A percentile compares a stretch with the other conserved stretches of the same genome.
Evolutionary conservation across 2,329 filamentous ascomycete species (phyloP).

Genomic region (Aspergillus pseudonomiae): DNA sequence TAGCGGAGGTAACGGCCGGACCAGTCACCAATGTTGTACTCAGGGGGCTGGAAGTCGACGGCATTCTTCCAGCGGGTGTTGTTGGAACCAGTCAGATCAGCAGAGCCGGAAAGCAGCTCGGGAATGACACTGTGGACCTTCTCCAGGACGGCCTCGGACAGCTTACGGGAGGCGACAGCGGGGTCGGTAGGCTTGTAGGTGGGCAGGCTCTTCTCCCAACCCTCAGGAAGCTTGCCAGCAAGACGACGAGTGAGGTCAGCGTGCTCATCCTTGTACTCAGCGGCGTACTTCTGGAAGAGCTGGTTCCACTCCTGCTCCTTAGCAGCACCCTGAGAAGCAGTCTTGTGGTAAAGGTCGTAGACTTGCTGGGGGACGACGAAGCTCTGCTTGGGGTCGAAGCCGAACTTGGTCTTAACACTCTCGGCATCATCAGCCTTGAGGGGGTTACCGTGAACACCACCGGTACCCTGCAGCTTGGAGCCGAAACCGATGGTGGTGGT

Average conservation of each 20-base stretch:
- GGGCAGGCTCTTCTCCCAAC: constrained; percentile 93
- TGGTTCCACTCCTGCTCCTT: constrained; percentile 94
- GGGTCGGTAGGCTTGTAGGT: constrained; percentile 84
- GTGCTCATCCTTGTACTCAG: constrained; percentile 76
- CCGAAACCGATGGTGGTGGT: constrained; percentile 97
- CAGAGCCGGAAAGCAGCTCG: constrained; percentile 93
- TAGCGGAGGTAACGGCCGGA: constrained; percentile 76
- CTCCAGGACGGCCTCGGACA: constrained; percentile 89
- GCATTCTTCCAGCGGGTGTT: constrained; percentile 97
- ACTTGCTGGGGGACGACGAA: constrained; percentile 95
- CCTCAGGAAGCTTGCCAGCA: constrained; percentile 82
- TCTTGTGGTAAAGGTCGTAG: constrained; percentile 87
- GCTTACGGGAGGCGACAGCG: constrained; percentile 90
- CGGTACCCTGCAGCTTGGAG: constrained; percentile 88
- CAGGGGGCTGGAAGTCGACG: constrained; percentile 93
- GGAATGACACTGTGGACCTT: constrained; percentile 82
- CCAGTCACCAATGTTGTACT: constrained; percentile 84
- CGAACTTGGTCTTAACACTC: constrained; percentile 91
- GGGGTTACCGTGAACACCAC: constrained; percentile 93
- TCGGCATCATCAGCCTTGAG: constrained; percentile 93
- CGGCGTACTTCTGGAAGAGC: constrained; percentile 82
- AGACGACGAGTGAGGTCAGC: constrained; percentile 81
- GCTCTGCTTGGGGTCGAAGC: constrained; percentile 90
- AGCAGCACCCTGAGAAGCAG: constrained; percentile 81
- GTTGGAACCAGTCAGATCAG: constrained; percentile 97